These are phyloP conservation scores for Tetradesmus lagerheimii DNA, from an alignment of 139 green algal genomes.

Conservation along the genomic window DNA sequence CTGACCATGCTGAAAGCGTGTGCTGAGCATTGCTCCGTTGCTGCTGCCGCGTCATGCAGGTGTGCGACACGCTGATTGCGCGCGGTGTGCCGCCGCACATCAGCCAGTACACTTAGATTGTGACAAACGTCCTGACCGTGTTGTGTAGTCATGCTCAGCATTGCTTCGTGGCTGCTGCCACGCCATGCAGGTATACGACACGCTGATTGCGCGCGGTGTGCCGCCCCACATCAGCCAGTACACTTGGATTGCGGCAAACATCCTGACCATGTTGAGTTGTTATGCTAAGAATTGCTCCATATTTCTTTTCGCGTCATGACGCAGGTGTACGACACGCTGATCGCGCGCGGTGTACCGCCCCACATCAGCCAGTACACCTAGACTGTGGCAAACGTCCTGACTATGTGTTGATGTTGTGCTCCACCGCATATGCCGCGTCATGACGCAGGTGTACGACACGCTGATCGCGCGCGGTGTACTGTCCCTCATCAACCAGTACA, in stretches of 20 bases:
- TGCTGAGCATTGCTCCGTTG: background rate
- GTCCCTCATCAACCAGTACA: constrained; percentile 63
- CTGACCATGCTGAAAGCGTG: constrained; percentile 62
- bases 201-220: constrained; percentile 32
- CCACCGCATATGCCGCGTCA: no score
- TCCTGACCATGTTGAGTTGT: background rate
- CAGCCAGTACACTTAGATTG: constrained; percentile 67
- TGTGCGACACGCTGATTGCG: constrained; percentile 54
- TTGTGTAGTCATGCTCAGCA: background rate
- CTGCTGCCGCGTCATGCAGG: background rate
- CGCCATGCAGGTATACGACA: constrained; percentile 50
- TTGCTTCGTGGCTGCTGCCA: background rate
- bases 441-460: constrained; percentile 52
- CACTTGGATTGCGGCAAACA: constrained; percentile 12
- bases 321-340: constrained; percentile 50
- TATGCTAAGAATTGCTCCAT: constrained; percentile 32
- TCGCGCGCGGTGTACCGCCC: constrained; percentile 38
- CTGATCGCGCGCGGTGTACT: constrained; percentile 33
- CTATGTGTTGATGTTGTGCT: no score
- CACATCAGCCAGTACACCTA: constrained; percentile 60
- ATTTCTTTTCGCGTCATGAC: no score
- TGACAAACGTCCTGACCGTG: constrained; percentile 54
- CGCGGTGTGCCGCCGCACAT: constrained; percentile 49
- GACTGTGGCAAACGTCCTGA: no score
- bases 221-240: constrained; percentile 59